Evolutionary conservation across 768 basidiomycete genomes (phyloP).

Genomic region (Lactarius sanguifluus): DNA sequence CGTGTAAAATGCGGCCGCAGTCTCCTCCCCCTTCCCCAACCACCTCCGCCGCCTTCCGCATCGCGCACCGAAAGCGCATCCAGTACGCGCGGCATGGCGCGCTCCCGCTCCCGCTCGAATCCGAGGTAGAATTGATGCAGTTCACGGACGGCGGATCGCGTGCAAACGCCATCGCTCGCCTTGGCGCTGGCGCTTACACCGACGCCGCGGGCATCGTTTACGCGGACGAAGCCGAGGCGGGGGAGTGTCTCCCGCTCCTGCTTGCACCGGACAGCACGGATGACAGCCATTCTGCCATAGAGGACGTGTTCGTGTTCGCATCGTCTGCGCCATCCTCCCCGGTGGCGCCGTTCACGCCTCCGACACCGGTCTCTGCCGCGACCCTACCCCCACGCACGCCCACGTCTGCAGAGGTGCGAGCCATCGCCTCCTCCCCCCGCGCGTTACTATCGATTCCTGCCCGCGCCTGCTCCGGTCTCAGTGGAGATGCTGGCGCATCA

Average conservation of each 20-base stretch:
- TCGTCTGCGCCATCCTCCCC: background rate
- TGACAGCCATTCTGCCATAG: background rate
- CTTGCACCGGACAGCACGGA: slow-evolving; percentile 30
- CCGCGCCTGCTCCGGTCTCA: slow-evolving; percentile 1
- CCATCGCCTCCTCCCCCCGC: background rate
- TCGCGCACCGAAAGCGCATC: slow-evolving; percentile 35
- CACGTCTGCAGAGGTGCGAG: background rate
- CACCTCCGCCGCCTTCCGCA: slow-evolving; percentile 1
- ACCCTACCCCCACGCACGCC: background rate
- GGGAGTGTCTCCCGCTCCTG: slow-evolving; percentile 66
- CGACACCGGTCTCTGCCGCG: background rate
- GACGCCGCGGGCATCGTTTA: slow-evolving; percentile 64
- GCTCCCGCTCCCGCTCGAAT: slow-evolving; percentile 53
- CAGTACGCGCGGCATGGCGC: slow-evolving; percentile 43
- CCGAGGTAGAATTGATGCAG: slow-evolving; percentile 70
- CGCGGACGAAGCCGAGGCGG: slow-evolving; percentile 71
- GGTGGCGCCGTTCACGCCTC: background rate
- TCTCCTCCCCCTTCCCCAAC: slow-evolving; percentile 17
- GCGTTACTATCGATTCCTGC: slow-evolving; percentile 26
- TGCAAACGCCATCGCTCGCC: slow-evolving; percentile 51
- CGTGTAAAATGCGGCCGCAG: background rate
- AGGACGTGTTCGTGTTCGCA: background rate
- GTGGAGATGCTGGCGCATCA: background rate
- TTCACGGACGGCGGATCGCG: slow-evolving; percentile 62
- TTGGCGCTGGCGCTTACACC: slow-evolving; percentile 40